phyloP scores from a whole-genome alignment of 371 early-diverging fungal species.

The Smittium mucronatum region DNA sequence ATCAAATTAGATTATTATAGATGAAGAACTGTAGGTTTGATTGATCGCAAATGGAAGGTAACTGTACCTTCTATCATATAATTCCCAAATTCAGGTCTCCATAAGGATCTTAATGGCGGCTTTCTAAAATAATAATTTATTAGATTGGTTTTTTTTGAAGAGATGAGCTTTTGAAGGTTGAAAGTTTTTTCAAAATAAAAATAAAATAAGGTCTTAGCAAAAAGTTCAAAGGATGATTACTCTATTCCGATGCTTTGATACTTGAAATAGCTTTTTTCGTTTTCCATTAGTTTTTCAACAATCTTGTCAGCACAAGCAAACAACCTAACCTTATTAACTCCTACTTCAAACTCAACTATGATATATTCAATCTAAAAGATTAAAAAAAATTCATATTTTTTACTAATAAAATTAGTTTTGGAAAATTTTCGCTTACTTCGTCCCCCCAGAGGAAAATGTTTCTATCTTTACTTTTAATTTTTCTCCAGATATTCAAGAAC shows the following conservation, averaged over 20 bases:
- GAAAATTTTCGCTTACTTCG: no score
- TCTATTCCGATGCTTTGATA: slow-evolving; percentile 16
- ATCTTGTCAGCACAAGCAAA: slow-evolving; percentile 76
- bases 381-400: background rate
- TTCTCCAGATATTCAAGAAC: slow-evolving; percentile 76
- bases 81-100: slow-evolving; percentile 93
- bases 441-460: slow-evolving; percentile 90
- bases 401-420: background rate
- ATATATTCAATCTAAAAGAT: slow-evolving; percentile 73
- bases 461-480: slow-evolving; percentile 57
- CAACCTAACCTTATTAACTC: slow-evolving; percentile 52
- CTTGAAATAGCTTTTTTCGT: slow-evolving; percentile 40
- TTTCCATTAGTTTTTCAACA: slow-evolving; percentile 54
- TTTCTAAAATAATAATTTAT: slow-evolving; percentile 14
- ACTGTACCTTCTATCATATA: slow-evolving; percentile 79
- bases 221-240: slow-evolving; percentile 13
- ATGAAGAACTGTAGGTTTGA: background rate
- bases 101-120: slow-evolving; percentile 46
- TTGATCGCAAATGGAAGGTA: no score
- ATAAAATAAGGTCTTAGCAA: background rate
- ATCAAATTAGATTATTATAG: background rate
- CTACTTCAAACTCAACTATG: slow-evolving; percentile 67
- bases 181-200: no score
- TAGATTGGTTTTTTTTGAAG: no score
- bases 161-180: no score